Percentiles rank a stretch among this genome's conserved stretches.
Conservation (phyloP, 495 filamentous ascomycete genomes). For the Neurospora sp. region DNA sequence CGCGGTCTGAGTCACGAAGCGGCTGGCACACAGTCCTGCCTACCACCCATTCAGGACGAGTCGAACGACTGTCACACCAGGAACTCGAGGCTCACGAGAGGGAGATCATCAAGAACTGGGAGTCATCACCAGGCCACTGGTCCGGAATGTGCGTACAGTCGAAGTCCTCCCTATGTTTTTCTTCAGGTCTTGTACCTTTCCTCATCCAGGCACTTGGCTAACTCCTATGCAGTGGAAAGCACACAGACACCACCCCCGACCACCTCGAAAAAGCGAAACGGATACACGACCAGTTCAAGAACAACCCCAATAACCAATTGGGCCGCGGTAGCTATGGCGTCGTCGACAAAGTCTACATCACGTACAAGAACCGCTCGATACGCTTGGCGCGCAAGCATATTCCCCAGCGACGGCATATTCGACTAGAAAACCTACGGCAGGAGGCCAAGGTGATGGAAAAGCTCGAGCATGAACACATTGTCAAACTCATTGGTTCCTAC, state of each 20-base stretch:
- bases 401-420: constrained; percentile 9
- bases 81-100: constrained; percentile 22
- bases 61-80: constrained; percentile 17
- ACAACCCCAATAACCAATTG: constrained; percentile 13
- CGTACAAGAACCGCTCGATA: constrained; percentile 20
- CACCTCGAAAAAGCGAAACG: constrained; percentile 25
- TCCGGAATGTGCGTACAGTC: constrained; percentile 23
- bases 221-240: constrained; percentile 19
- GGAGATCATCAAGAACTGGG: constrained; percentile 25
- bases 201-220: background rate
- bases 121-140: constrained; percentile 19
- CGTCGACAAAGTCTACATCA: constrained; percentile 25
- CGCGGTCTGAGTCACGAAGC: constrained; percentile 11
- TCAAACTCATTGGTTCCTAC: constrained; percentile 35
- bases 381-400: constrained; percentile 27
- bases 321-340: constrained; percentile 25
- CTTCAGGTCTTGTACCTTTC: background rate
- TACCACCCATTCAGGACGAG: constrained; percentile 14
- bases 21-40: constrained; percentile 26
- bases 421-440: constrained; percentile 23
- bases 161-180: background rate
- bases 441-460: constrained; percentile 36
- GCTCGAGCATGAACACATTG: constrained; percentile 31
- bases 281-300: constrained; percentile 20
- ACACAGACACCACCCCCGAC: constrained; percentile 12